Percentiles rank a stretch among this genome's conserved stretches.
Conservation (phyloP, 2,329 filamentous ascomycete genomes). For the Zalaria sp. region DNA sequence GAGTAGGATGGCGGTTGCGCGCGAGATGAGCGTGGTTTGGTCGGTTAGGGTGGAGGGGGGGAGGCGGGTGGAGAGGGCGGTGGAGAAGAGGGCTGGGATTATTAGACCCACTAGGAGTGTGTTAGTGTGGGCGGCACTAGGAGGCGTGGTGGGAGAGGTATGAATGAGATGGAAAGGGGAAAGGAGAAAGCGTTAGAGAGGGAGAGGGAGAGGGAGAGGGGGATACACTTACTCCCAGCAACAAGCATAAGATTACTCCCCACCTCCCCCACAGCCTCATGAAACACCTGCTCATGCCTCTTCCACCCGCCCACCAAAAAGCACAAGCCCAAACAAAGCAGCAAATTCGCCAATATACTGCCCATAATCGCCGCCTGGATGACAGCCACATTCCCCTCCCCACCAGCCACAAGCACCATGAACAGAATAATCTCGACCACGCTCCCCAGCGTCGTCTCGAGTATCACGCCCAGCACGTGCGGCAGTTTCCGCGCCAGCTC, state of each 20-base stretch:
- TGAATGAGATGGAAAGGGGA: not conserved
- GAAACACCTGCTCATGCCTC: conserved; percentile 56
- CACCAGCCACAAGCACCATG: conserved; percentile 43
- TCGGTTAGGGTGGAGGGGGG: conserved; percentile 25
- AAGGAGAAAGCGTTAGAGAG: conserved; percentile 1
- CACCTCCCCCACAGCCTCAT: conserved; percentile 63
- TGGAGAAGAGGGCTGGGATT: conserved; percentile 40
- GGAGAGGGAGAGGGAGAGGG: not conserved
- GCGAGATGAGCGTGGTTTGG: conserved; percentile 51
- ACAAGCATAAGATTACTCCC: conserved; percentile 65
- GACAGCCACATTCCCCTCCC: conserved; percentile 27
- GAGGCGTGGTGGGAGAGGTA: not conserved
- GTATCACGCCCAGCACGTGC: conserved; percentile 52
- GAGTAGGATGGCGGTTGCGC: conserved; percentile 56
- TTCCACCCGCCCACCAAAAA: conserved; percentile 65
- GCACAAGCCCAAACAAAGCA: conserved; percentile 68
- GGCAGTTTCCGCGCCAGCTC: conserved; percentile 61
- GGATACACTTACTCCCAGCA: conserved; percentile 34
- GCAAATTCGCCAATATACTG: conserved; percentile 66
- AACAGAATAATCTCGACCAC: conserved; percentile 74
- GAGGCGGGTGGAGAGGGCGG: conserved; percentile 12
- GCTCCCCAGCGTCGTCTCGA: conserved; percentile 43
- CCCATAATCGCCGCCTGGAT: conserved; percentile 74
- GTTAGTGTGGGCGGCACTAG: conserved; percentile 1
- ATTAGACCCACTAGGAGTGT: conserved; percentile 27